Base-by-base conservation (phyloP, 345 rosid species). In the Aquilaria yunnanensis region DNA sequence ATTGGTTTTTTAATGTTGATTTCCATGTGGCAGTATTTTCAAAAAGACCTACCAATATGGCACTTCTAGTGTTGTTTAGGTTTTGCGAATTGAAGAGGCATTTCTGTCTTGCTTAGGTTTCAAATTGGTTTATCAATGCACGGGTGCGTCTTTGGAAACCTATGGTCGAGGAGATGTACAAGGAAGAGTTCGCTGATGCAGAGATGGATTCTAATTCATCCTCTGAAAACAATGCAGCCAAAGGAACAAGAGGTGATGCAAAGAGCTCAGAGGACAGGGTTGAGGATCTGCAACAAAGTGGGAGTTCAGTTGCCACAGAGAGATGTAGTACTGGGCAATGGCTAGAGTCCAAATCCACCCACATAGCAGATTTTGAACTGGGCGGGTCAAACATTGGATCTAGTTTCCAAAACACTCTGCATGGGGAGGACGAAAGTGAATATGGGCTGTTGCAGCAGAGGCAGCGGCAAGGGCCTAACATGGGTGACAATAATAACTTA, bases 101-200 rank as follows among this genome's bases (percentile, higher is more conserved):
- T 60, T 14, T 60, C 50, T 32, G 34, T 45, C 30, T 37, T 49
- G 41, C 57, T 61, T 79, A 86, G 99, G 99, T 94, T 63, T 88
- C 99, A 1, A 94, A 94, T 68, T 90, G 99, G 99, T 94, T 94
- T 71, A 94, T 94, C 57, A 94, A 94, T 70, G 99, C 99, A 5
- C 87, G 97, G 11, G 97, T 94, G 66, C 95, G 99, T 54, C 95
- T 94, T 1, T 94, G 97, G 99, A 94, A 94, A 80, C 99, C 99
- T 0, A 94, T 94, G 99, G 96, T 94, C 14, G 97, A 90, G 74
- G 99, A 94, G 68, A 94, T 94, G 96, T 94, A 94, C 91, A 90
- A 88, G 81, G 97, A 94, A 73, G 99, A 94, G 74, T 78, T 73
- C 59, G 91, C 86, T 37, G 96, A 86, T 46, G 75, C 72, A 56